Conservation (phyloP, 2,329 filamentous ascomycete genomes). For the Elsinoe fawcettii region DNA sequence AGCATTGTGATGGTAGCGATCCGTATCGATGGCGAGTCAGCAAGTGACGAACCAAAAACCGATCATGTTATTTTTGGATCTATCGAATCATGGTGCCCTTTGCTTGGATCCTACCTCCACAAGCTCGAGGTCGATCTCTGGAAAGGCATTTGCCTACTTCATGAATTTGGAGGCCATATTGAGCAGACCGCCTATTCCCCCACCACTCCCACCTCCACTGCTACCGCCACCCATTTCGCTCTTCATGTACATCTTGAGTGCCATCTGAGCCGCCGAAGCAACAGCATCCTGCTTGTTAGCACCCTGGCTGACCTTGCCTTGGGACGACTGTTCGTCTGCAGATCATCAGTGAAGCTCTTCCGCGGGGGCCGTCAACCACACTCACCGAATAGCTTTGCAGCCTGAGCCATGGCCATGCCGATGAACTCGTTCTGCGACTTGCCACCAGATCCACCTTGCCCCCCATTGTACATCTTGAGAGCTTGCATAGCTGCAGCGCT, state of each 20-base stretch:
- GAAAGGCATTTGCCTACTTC: slow-evolving; percentile 15
- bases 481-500: slow-evolving; percentile 72
- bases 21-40: not conserved
- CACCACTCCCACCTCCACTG: slow-evolving; percentile 39
- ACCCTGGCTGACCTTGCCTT: slow-evolving; percentile 45
- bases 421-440: slow-evolving; percentile 68
- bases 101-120: not conserved
- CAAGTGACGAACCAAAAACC: not conserved
- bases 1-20: no score
- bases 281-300: slow-evolving; percentile 75
- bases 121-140: no score
- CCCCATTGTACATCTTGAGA: slow-evolving; percentile 60
- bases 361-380: not conserved
- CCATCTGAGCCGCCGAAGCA: slow-evolving; percentile 73
- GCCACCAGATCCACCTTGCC: slow-evolving; percentile 31
- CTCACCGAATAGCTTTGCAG: slow-evolving; percentile 61
- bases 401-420: slow-evolving; percentile 80
- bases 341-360: no score
- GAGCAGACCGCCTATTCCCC: slow-evolving; percentile 47
- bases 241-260: slow-evolving; percentile 87
- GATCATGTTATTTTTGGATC: slow-evolving; percentile 1
- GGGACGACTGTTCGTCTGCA: no score
- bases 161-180: slow-evolving; percentile 56
- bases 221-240: slow-evolving; percentile 47
- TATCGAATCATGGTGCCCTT: not conserved